phyloP scores from a whole-genome alignment of 495 filamentous ascomycete genomes.

The Tuber borchii region DNA sequence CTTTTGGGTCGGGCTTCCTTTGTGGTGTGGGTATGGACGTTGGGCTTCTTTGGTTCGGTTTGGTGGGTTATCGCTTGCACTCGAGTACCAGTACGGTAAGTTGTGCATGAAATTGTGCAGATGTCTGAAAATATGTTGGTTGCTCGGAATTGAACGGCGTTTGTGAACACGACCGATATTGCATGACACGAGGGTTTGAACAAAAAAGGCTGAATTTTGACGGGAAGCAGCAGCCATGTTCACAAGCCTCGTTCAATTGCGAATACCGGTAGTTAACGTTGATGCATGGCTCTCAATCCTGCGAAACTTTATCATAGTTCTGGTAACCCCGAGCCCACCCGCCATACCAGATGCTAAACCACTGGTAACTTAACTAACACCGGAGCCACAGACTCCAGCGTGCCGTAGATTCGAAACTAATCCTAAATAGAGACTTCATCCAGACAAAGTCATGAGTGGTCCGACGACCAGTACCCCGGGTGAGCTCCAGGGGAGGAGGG shows the following conservation, averaged over 20 bases:
- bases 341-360: not conserved
- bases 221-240: too few species aligned
- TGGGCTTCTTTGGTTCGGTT: not conserved
- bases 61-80: not conserved
- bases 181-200: too few species aligned
- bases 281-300: not conserved
- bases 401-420: not conserved
- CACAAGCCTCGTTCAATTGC: too few species aligned
- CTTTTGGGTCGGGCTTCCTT: not conserved
- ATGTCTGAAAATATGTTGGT: not conserved
- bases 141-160: not conserved
- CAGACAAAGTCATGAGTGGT: not conserved
- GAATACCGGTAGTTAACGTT: not conserved
- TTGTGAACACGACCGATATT: too few species aligned
- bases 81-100: too few species aligned
- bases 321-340: not conserved
- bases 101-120: not conserved
- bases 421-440: not conserved
- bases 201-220: too few species aligned
- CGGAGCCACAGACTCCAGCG: not conserved
- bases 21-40: not conserved
- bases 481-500: not conserved
- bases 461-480: too few species aligned
- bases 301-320: not conserved
- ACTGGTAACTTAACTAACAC: not conserved